Evolutionary conservation across 1,139 yeast genomes (phyloP).

Genomic region (Yamadazyma taylorii): DNA sequence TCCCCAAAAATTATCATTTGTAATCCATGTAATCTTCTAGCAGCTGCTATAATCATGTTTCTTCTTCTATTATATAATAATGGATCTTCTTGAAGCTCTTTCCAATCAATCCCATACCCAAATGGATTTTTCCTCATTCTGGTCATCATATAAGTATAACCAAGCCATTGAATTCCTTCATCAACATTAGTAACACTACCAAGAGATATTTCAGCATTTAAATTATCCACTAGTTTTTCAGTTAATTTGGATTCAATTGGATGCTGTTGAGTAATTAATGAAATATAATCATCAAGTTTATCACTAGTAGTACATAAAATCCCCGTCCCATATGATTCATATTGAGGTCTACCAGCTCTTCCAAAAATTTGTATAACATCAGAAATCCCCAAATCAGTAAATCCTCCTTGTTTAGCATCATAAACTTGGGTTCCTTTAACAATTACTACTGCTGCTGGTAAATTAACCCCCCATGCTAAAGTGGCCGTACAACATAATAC

Average conservation of each 20-base stretch:
- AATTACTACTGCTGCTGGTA: slow-evolving; percentile 97
- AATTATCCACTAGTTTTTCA: slow-evolving; percentile 79
- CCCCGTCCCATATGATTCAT: slow-evolving; percentile 90
- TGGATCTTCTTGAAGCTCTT: slow-evolving; percentile 81
- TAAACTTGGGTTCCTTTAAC: slow-evolving; percentile 96
- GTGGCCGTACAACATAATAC: slow-evolving; percentile 97
- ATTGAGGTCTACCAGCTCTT: slow-evolving; percentile 99
- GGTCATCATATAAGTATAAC: slow-evolving; percentile 91
- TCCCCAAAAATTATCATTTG: slow-evolving; percentile 97
- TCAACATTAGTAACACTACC: slow-evolving; percentile 95
- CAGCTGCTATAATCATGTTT: slow-evolving; percentile 75
- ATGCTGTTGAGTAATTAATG: slow-evolving; percentile 88
- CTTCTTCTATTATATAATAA: slow-evolving; percentile 71
- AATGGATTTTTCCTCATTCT: slow-evolving; percentile 94
- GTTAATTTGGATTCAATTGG: slow-evolving; percentile 89
- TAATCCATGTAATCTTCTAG: slow-evolving; percentile 72
- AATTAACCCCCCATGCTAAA: slow-evolving; percentile 98
- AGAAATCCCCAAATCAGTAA: slow-evolving; percentile 87
- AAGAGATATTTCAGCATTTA: slow-evolving; percentile 92
- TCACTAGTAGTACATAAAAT: slow-evolving; percentile 83
- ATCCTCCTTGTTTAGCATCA: slow-evolving; percentile 94
- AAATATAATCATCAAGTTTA: slow-evolving; percentile 79
- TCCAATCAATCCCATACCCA: slow-evolving; percentile 91
- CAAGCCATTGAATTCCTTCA: slow-evolving; percentile 95
- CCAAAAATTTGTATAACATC: slow-evolving; percentile 98